These are phyloP conservation scores for Quercus tomentella DNA, from an alignment of 331 rosid genomes.

Conservation along the genomic window DNA sequence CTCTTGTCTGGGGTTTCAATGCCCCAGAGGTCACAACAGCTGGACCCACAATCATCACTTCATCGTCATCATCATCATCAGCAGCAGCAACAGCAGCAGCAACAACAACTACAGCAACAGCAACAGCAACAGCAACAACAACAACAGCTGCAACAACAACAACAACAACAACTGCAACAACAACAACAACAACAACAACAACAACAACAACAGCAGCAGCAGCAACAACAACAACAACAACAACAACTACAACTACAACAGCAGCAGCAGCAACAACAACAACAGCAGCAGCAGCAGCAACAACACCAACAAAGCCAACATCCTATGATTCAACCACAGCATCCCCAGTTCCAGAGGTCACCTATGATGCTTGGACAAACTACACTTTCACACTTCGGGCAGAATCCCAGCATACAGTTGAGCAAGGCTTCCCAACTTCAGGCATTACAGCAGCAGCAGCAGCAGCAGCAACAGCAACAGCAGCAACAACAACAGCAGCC, in stretches of 20 bases:
- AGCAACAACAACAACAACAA: constrained; percentile 36
- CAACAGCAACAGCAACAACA: constrained; percentile 6
- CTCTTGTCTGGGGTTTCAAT: constrained; percentile 63
- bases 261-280: constrained; percentile 1
- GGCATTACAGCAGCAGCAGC: constrained; percentile 54
- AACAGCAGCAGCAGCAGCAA: constrained; percentile 44
- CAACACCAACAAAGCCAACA: constrained; percentile 68
- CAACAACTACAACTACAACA: constrained; percentile 32
- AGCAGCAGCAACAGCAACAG: constrained; percentile 41
- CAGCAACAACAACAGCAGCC: constrained; percentile 59
- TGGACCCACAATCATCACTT: constrained; percentile 65
- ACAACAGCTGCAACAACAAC: constrained; percentile 63
- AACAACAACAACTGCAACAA: constrained; percentile 48
- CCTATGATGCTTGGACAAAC: constrained; percentile 61
- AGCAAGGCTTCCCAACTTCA: constrained; percentile 59
- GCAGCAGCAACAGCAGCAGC: constrained; percentile 40
- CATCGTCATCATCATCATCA: constrained; percentile 55
- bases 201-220: constrained; percentile 50
- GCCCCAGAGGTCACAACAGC: constrained; percentile 67
- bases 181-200: constrained; percentile 47
- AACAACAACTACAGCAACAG: fast-evolving
- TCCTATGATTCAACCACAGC: constrained; percentile 61
- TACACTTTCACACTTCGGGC: constrained; percentile 74
- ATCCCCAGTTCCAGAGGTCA: constrained; percentile 76
- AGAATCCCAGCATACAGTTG: constrained; percentile 65